Base-by-base conservation (phyloP, 2,329 filamentous ascomycete genomes). In the Coniella vitis region DNA sequence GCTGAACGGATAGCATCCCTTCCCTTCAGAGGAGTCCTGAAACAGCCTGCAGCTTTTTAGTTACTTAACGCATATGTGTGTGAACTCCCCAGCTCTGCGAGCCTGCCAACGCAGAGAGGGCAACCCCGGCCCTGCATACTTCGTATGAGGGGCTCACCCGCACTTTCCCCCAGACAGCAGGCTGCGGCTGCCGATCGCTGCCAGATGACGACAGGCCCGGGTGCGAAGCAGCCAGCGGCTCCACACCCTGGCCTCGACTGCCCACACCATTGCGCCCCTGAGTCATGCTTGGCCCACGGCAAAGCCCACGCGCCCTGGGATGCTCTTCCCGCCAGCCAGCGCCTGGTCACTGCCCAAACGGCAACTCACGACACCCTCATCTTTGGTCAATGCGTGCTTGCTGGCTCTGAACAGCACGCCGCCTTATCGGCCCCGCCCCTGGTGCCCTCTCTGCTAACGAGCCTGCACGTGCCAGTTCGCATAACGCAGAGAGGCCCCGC, bases 281-380 rank as follows among this genome's bases (percentile, higher is more conserved):
- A 44, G 19, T 36, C 41, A 21, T 44, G 41, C 31, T 29, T 44
- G 19, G 12, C 22, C 38, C 16, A 39, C n/a, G n/a, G n/a, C n/a
- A n/a, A n/a, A n/a, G n/a, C n/a, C n/a, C n/a, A n/a, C n/a, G n/a
- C n/a, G n/a, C n/a, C n/a, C n/a, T n/a, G n/a, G n/a, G n/a, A n/a
- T n/a, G n/a, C n/a, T n/a, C 8, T 14, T 20, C 22, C 32, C 32
- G 32, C 45, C 41, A 42, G 37, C 46, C 46, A 38, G 37, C 14
- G 40, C 16, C 25, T 32, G 32, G 41, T 49, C 46, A 42, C 45
- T 45, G 22, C 51, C 43, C 35, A 45, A 51, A 40, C 25, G 21
- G 35, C 38, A 21, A n/a, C 41, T 48, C 51, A 53, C 51, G 51
- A 53, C 38, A 38, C 48, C 51, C 48, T 53, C 51, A 53, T 22